These are phyloP conservation scores for Nakazawaea anatomiae DNA, from an alignment of 805 yeast species.

Conservation along the genomic window DNA sequence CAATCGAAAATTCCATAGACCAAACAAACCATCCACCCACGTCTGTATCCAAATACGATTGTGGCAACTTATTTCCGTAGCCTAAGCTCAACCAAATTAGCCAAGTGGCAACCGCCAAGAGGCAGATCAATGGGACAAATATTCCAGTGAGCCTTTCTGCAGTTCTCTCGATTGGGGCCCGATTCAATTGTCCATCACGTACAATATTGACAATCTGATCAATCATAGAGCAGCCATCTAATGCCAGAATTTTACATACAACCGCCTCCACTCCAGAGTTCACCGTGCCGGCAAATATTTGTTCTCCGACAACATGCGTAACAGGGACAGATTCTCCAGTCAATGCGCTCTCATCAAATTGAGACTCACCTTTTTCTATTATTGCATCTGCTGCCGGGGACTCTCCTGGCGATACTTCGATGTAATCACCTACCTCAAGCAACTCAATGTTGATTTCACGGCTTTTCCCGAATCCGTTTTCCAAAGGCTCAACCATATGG, in stretches of 20 bases:
- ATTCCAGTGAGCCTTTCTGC: conserved; percentile 66
- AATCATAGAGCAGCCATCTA: conserved; percentile 59
- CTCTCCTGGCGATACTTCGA: conserved; percentile 46
- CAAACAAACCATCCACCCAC: conserved; percentile 74
- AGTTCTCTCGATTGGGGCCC: conserved; percentile 67
- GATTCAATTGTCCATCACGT: conserved; percentile 64
- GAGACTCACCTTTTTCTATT: conserved; percentile 37
- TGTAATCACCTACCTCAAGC: conserved; percentile 47
- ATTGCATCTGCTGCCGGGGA: conserved; percentile 58
- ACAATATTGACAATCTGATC: conserved; percentile 68
- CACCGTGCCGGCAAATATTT: conserved; percentile 66
- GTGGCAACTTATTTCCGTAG: conserved; percentile 46
- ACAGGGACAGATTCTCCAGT: conserved; percentile 63
- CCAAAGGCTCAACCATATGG: conserved; percentile 29
- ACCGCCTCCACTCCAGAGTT: conserved; percentile 54
- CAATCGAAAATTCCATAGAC: conserved; percentile 72
- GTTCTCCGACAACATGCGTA: conserved; percentile 52
- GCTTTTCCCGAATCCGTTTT: conserved; percentile 21
- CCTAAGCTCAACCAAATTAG: conserved; percentile 62
- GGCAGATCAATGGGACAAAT: conserved; percentile 66
- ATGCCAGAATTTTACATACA: conserved; percentile 47
- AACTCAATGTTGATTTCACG: conserved; percentile 31
- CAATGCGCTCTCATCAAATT: conserved; percentile 56
- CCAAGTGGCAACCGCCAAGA: conserved; percentile 61
- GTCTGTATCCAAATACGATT: conserved; percentile 50